Conservation (phyloP, 257 asterid species). For the Plantago ovata region DNA sequence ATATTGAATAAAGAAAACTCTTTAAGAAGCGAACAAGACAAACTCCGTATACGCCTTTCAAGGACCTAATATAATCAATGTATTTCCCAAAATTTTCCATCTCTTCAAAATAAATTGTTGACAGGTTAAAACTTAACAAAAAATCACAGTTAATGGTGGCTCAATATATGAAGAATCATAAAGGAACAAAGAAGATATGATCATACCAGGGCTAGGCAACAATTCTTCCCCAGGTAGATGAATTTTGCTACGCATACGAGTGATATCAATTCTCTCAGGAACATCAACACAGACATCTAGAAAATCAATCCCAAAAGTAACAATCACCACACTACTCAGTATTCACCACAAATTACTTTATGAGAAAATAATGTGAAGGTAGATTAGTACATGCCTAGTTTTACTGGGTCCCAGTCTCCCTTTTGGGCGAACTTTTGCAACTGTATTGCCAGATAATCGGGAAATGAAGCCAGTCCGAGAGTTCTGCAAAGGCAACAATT, state of each 20-base stretch:
- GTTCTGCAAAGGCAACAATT: constrained; percentile 50
- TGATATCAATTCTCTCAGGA: constrained; percentile 84
- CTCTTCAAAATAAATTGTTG: no score
- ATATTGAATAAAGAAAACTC: no score
- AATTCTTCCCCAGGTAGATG: constrained; percentile 90
- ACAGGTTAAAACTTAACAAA: no score
- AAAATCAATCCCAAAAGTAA: constrained; percentile 15
- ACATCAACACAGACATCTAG: constrained; percentile 88
- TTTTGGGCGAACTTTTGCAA: constrained; percentile 89
- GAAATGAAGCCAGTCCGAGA: constrained; percentile 88
- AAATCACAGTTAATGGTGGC: background rate
- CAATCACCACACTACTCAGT: constrained; percentile 16
- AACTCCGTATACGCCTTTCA: no score
- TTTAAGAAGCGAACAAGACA: no score
- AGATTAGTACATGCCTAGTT: constrained; percentile 45
- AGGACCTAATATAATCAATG: no score
- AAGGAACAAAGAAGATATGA: background rate
- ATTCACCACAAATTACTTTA: constrained; percentile 8
- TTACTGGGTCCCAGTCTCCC: constrained; percentile 96
- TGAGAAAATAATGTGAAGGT: constrained; percentile 15
- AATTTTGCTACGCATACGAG: constrained; percentile 89
- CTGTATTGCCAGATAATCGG: constrained; percentile 89
- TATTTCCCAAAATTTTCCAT: no score
- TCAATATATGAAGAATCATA: background rate
- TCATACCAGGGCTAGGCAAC: constrained; percentile 70